Base-by-base conservation (phyloP, 169 alveolate species). In the Besnoitia besnoiti region DNA sequence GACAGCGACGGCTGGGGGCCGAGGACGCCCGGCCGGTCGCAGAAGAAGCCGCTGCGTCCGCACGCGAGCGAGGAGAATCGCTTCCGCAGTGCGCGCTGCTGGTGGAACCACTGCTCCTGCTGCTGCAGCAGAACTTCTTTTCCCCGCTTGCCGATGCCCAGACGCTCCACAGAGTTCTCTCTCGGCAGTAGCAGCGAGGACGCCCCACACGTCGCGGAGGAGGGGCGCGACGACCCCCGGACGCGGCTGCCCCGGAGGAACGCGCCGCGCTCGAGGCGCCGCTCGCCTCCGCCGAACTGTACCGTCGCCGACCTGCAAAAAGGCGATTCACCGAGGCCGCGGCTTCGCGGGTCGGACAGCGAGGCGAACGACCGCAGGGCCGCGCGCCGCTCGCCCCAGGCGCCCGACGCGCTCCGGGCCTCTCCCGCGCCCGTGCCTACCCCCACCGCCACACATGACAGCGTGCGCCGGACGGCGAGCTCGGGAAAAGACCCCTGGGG, bases 81-180 rank as follows among this genome's bases (percentile, higher is more conserved):
- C 24, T 24, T 51, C n/a, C 67, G 39, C 40, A 73, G 44, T 16
- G 46, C 47, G 3, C 14, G n/a, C 87, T 55, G 55, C 59, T 77
- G 87, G 14, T 67, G 80, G 10, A 77, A 7, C 87, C 87, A 77
- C 87, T 77, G 87, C n/a, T 44, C 44, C 87, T 77, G 87, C 87
- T 77, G 87, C 49, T 44, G 87, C 14, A 77, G 87, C 10, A 77
- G 59, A 5, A 77, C 59, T 30, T 77, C 59, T 30, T 39, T 30
- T 35, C 87, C 87, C 16, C 49, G 87, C 59, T 42, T 77, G 44
- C 87, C 87, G 21, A 77, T 77, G 10, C 87, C 87, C 33, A 77
- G 59, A 3, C 39, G 10, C 87, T 77, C 87, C 24, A 77, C 87
- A 21, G 87, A 37, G 87, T 77, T 35, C 3, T 77, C 87, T 42